Conservation (phyloP, 2,329 filamentous ascomycete genomes). For the Sporothrix phasma region DNA sequence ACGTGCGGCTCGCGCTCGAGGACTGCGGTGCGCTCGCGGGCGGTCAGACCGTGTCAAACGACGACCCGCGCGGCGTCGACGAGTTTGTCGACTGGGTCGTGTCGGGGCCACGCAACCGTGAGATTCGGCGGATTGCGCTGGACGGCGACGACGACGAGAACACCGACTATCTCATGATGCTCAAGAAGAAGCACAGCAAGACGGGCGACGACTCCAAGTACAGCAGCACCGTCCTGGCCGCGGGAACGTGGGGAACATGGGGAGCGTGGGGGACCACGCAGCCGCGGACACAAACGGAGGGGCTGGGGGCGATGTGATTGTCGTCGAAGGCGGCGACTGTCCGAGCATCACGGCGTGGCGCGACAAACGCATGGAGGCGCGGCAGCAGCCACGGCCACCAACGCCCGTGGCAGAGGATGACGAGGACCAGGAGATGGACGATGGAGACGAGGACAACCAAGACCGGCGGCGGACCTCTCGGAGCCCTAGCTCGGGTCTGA, state of each 20-base stretch:
- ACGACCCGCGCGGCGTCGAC: slow-evolving; percentile 68
- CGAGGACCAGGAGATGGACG: slow-evolving; percentile 5
- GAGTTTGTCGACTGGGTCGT: slow-evolving; percentile 69
- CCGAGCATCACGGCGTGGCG: slow-evolving; percentile 60
- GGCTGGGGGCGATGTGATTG: slow-evolving; percentile 40
- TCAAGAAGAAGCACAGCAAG: slow-evolving; percentile 91
- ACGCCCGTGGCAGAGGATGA: slow-evolving; percentile 12
- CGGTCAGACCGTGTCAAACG: slow-evolving; percentile 51
- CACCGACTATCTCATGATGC: slow-evolving; percentile 60
- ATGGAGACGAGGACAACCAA: slow-evolving; percentile 14
- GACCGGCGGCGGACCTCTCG: slow-evolving; percentile 28
- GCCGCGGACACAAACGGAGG: not conserved
- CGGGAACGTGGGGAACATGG: slow-evolving; percentile 45
- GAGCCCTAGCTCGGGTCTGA: slow-evolving; percentile 45
- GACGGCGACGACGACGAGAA: slow-evolving; percentile 52
- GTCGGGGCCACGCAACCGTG: slow-evolving; percentile 59
- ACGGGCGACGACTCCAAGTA: slow-evolving; percentile 80
- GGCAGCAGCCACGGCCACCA: slow-evolving; percentile 19
- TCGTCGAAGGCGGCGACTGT: slow-evolving; percentile 67
- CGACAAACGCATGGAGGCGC: slow-evolving; percentile 26
- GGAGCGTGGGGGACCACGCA: slow-evolving; percentile 47
- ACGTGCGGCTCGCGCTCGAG: slow-evolving; percentile 77
- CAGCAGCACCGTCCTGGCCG: slow-evolving; percentile 71
- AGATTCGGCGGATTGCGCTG: slow-evolving; percentile 75
- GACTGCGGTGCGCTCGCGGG: slow-evolving; percentile 68